These are phyloP conservation scores for Leucocoprinus birnbaumii DNA, from an alignment of 768 basidiomycete species.

Conservation along the genomic window DNA sequence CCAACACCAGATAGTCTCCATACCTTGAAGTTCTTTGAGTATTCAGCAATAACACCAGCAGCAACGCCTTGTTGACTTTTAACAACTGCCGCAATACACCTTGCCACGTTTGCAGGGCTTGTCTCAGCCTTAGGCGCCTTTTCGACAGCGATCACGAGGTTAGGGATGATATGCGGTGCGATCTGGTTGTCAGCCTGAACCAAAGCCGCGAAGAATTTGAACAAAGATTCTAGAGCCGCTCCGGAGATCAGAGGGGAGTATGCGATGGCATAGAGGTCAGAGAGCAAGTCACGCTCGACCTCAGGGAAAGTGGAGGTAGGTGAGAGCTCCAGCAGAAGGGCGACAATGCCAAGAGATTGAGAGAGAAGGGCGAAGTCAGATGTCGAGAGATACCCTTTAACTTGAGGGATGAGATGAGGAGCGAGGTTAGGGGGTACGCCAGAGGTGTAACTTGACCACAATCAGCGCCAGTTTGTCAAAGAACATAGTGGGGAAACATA, in stretches of 20 bases:
- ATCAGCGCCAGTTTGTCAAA: not conserved
- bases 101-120: conserved; percentile 72
- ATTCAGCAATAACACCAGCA: conserved; percentile 82
- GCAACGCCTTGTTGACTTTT: conserved; percentile 66
- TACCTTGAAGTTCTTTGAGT: conserved; percentile 80
- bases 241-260: conserved; percentile 79
- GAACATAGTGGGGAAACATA: conserved; percentile 21
- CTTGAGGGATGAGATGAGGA: conserved; percentile 61
- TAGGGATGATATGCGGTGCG: conserved; percentile 78
- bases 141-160: conserved; percentile 62
- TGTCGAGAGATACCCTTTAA: conserved; percentile 73
- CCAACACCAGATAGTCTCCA: not conserved
- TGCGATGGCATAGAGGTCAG: conserved; percentile 65
- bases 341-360: conserved; percentile 62
- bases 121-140: conserved; percentile 60
- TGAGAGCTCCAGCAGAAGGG: conserved; percentile 65
- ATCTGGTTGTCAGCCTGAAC: conserved; percentile 83
- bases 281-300: conserved; percentile 68
- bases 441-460: conserved; percentile 29
- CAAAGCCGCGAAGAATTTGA: conserved; percentile 79
- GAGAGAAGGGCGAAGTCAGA: conserved; percentile 78
- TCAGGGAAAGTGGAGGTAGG: conserved; percentile 70
- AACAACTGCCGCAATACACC: conserved; percentile 82
- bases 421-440: conserved; percentile 58
- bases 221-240: conserved; percentile 74